Conservation (phyloP, 257 asterid genomes). For the Lithospermum erythrorhizon region DNA sequence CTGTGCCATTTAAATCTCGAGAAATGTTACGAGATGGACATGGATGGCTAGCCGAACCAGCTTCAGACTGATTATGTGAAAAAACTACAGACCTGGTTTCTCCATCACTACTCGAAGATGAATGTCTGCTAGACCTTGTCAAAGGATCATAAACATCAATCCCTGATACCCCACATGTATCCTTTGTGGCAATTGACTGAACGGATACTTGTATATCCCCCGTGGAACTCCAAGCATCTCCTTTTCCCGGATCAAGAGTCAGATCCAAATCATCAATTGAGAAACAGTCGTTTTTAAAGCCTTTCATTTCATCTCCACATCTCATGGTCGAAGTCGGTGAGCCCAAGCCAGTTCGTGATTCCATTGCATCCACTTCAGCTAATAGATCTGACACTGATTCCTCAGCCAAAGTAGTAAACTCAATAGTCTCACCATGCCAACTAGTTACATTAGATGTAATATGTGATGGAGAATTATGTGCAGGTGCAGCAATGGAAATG, state of each 20-base stretch:
- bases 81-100: constrained; percentile 42
- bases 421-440: constrained; percentile 63
- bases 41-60: constrained; percentile 39
- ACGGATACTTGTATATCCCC: constrained; percentile 23
- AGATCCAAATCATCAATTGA: constrained; percentile 37
- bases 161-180: constrained; percentile 22
- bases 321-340: constrained; percentile 40
- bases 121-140: constrained; percentile 43
- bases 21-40: constrained; percentile 21
- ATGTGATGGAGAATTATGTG: constrained; percentile 28
- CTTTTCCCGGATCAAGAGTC: constrained; percentile 30
- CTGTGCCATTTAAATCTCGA: constrained; percentile 28
- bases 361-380: constrained; percentile 81
- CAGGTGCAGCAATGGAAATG: constrained; percentile 19
- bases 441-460: constrained; percentile 24
- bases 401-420: constrained; percentile 61
- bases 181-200: constrained; percentile 16
- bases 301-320: constrained; percentile 25
- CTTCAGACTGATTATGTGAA: constrained; percentile 24
- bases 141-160: constrained; percentile 37
- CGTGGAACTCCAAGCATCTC: constrained; percentile 33
- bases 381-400: constrained; percentile 64
- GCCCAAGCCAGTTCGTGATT: constrained; percentile 34
- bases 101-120: constrained; percentile 78
- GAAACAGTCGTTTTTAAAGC: constrained; percentile 33